Conservation (phyloP, 2,329 filamentous ascomycete genomes). For the Talaromyces sp. region DNA sequence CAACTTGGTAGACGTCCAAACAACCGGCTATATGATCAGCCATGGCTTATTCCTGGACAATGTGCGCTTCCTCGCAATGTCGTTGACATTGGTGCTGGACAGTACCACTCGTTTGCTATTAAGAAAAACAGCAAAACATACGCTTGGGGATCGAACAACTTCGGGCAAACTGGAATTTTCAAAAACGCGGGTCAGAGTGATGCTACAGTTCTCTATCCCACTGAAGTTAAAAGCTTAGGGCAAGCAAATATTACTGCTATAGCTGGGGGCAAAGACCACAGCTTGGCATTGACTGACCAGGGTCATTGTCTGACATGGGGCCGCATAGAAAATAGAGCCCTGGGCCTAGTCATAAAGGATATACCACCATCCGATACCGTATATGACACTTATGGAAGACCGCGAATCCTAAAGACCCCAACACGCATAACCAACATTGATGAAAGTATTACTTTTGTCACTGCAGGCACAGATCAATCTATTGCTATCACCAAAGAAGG, state of each 20-base stretch:
- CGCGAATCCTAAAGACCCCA: not conserved
- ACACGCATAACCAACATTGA: not conserved
- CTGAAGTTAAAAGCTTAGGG: conserved; percentile 54
- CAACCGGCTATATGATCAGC: not conserved
- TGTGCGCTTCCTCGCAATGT: conserved; percentile 25
- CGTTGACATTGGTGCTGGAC: conserved; percentile 32
- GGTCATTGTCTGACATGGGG: conserved; percentile 17
- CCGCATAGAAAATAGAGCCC: conserved; percentile 14
- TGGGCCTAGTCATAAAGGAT: conserved; percentile 10
- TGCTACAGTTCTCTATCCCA: conserved; percentile 53
- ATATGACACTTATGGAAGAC: not conserved
- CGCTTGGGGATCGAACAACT: conserved; percentile 77
- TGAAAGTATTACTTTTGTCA: not conserved
- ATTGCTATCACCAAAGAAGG: conserved; percentile 12
- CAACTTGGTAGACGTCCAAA: not conserved
- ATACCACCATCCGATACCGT: conserved; percentile 7
- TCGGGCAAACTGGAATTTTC: conserved; percentile 64
- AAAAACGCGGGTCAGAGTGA: conserved; percentile 56
- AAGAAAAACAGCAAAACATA: conserved; percentile 41
- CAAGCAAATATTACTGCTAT: conserved; percentile 45
- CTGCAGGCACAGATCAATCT: conserved; percentile 10
- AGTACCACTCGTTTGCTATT: conserved; percentile 45
- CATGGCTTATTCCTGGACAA: not conserved
- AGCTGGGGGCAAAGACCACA: conserved; percentile 41
- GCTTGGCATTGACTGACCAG: conserved; percentile 13